A percentile compares a stretch with the other conserved stretches of the same genome.
phyloP scores from a whole-genome alignment of 2,329 filamentous ascomycete genomes.

The Beauveria varroae region DNA sequence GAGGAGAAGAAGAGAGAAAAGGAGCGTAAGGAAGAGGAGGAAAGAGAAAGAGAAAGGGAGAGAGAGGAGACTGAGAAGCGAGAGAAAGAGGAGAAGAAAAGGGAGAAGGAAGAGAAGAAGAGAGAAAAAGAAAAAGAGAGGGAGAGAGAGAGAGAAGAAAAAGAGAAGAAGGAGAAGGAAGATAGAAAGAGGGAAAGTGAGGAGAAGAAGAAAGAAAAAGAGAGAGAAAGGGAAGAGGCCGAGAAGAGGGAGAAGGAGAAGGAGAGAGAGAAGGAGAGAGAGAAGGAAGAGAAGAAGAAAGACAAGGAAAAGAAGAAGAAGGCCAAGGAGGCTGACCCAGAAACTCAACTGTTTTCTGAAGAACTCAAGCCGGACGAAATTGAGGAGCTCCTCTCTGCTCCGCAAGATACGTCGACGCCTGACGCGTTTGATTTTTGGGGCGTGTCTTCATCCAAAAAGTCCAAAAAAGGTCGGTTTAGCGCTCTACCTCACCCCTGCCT shows the following conservation, averaged over 20 bases:
- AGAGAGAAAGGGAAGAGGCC: constrained; percentile 17
- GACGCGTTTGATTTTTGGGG: constrained; percentile 54
- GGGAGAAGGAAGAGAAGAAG: constrained; percentile 14
- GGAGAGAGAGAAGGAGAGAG: constrained; percentile 15
- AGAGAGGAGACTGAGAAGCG: constrained; percentile 17
- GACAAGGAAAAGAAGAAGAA: constrained; percentile 20
- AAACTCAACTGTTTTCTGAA: constrained; percentile 14
- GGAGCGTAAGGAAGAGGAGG: constrained; percentile 20
- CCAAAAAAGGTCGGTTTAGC: constrained; percentile 32
- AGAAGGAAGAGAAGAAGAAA: constrained; percentile 18
- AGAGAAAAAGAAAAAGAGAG: constrained; percentile 16
- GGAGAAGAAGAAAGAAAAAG: constrained; percentile 13
- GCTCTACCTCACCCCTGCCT: constrained; percentile 8
- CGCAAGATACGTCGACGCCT: constrained; percentile 24
- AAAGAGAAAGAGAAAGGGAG: constrained; percentile 15
- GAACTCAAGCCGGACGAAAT: constrained; percentile 35
- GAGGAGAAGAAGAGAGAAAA: constrained; percentile 16
- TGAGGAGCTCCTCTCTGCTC: constrained; percentile 32
- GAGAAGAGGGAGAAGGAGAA: constrained; percentile 14
- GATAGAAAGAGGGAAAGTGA: constrained; percentile 14
- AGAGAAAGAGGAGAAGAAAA: constrained; percentile 14
- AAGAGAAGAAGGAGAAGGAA: constrained; percentile 13
- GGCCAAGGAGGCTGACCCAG: constrained; percentile 15
- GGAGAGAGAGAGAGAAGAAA: neutral
- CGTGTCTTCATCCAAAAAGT: constrained; percentile 34